A percentile compares a stretch with the other conserved stretches of the same genome.
Conservation (phyloP, 78 protist species). For the Cavenderia fasciculata region DNA sequence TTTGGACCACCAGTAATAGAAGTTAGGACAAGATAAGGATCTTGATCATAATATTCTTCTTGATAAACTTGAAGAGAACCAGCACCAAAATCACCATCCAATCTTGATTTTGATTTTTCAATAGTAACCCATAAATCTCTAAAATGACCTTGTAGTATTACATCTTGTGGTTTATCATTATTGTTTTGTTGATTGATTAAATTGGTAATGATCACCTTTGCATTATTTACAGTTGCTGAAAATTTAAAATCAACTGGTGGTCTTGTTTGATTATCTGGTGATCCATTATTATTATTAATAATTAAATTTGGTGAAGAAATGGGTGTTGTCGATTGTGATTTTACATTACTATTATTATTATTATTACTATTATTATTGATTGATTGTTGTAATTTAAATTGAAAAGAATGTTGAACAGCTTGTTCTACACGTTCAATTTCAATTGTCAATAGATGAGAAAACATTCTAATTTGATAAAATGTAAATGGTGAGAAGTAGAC, state of each 20-base stretch:
- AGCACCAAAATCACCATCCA: slow-evolving; percentile 10
- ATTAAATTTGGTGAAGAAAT: too few relatives aligned
- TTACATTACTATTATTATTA: too few relatives aligned
- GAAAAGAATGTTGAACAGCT: slow-evolving; percentile 27
- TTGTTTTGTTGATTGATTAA: background rate
- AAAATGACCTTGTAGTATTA: too few relatives aligned
- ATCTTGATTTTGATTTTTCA: slow-evolving; percentile 10
- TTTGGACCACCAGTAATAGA: background rate
- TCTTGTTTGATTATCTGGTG: background rate
- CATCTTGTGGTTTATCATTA: background rate
- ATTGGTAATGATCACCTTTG: slow-evolving; percentile 10
- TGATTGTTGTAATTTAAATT: slow-evolving; percentile 41
- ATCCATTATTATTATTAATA: background rate
- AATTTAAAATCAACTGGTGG: background rate
- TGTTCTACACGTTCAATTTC: slow-evolving; percentile 54
- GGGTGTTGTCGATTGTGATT: too few relatives aligned
- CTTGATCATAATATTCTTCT: background rate
- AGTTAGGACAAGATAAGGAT: background rate
- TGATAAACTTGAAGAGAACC: background rate
- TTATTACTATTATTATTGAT: too few relatives aligned
- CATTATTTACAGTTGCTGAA: slow-evolving; percentile 3
- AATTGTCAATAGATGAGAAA: slow-evolving; percentile 4
- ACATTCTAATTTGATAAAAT: slow-evolving; percentile 54
- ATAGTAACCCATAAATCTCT: slow-evolving; percentile 6
- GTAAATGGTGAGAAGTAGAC: slow-evolving; percentile 63